Evolutionary conservation across 257 asterid genomes (phyloP), one percentile per base, ranked within the genome.

Genomic region (Lycium barbarum): DNA sequence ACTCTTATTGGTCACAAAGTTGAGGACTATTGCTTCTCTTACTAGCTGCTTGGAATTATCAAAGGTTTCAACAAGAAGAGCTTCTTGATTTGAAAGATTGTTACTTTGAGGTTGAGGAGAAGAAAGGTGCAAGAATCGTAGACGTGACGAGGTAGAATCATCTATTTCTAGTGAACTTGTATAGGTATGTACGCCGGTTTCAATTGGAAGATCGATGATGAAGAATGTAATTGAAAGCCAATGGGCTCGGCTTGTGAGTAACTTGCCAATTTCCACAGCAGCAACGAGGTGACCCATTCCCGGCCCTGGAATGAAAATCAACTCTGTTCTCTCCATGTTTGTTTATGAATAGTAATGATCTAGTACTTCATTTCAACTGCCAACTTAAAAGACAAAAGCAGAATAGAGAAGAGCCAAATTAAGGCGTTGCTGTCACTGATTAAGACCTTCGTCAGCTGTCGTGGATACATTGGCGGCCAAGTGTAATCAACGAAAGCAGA

Each of bases 261-360:
- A 89, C 45, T 88, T 89, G 17, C 85, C 91, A 40, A 84, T 45
- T 85, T 90, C 91, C 12, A 90, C 86, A 62, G 93, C 90, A 59
- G 93, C 43, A 74, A 68, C 85, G 1, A 91, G 84, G 84, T 91
- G 93, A 14, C 93, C 89, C 82, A 91, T 67, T 5, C 92, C 93
- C 8, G 92, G 92, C 1, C 91, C 89, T 5, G 93, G 91, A 81
- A 90, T 53, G 88, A 90, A 90, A 10, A 76, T 66, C 10, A 84
- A 53, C 53, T 76, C 74, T 15, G 3, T 53, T 18, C 22, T 78
- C 15, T 49, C 76, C 86, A 76, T 83, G 20, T 12, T 54, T 79
- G 51, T 15, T 26, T 26, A 26, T 26, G 33, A 26, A 26, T 26
- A 26, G 33, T 35, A 67, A 36, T 33, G 47, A 12, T 67, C 11